Conservation (phyloP, 208 protist genomes). For the Wallacemonas collosoma region DNA sequence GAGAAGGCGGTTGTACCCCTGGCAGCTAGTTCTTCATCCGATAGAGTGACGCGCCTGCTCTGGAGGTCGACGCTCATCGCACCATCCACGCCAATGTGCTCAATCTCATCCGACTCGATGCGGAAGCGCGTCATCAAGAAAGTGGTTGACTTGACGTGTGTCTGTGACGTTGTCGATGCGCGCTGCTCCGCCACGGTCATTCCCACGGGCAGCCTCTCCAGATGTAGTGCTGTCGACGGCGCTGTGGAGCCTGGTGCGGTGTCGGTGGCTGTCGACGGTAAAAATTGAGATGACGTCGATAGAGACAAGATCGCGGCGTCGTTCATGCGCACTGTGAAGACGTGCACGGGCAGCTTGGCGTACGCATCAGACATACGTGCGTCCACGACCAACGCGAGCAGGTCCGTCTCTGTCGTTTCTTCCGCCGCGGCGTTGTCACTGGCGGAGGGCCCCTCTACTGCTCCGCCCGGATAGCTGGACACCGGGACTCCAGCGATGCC, state of each 20-base stretch:
- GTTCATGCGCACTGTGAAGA: constrained; percentile 11
- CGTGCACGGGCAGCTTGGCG: constrained; percentile 15
- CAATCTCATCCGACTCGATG: constrained; percentile 30
- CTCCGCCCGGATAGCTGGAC: background rate
- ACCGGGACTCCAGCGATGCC: background rate
- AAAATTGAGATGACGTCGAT: no score
- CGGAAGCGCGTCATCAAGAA: constrained; percentile 20
- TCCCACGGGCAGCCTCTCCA: background rate
- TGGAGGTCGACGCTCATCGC: constrained; percentile 30
- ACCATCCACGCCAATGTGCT: constrained; percentile 29
- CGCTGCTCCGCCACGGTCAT: background rate
- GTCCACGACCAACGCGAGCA: constrained; percentile 6
- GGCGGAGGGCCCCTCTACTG: background rate
- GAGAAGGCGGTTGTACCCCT: background rate
- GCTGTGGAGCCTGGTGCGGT: background rate
- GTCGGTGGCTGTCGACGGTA: no score
- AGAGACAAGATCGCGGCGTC: background rate
- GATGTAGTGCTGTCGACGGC: background rate
- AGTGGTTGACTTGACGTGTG: no score
- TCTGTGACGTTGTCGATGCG: background rate
- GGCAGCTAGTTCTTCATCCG: background rate
- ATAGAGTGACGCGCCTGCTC: background rate
- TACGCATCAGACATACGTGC: constrained; percentile 7
- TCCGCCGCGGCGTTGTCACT: background rate
- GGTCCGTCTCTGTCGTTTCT: background rate